Evolutionary conservation across 441 rosid species (phyloP).

Genomic region (Erodium trifolium): DNA sequence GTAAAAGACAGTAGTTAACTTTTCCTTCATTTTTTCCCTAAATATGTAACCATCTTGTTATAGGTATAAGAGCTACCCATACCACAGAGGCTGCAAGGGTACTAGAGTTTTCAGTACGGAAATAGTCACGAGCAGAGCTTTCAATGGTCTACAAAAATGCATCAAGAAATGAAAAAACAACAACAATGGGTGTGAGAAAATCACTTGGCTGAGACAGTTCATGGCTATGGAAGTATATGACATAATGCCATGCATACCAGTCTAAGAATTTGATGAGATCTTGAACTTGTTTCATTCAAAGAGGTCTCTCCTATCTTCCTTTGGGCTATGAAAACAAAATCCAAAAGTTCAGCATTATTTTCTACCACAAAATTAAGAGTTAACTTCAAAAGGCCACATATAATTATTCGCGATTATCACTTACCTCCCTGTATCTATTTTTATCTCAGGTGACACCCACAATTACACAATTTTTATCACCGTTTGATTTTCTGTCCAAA

Average conservation of each 20-base stretch:
- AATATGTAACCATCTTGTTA: not conserved
- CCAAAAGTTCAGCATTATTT: constrained; percentile 16
- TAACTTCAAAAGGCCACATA: too few species aligned
- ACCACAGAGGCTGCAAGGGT: constrained; percentile 81
- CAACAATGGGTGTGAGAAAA: not conserved
- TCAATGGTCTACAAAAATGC: constrained; percentile 55
- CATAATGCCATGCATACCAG: constrained; percentile 48
- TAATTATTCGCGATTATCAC: too few species aligned
- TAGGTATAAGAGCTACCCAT: constrained; percentile 6
- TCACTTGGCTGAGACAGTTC: not conserved
- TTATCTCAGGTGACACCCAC: too few species aligned
- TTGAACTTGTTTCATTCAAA: constrained; percentile 84
- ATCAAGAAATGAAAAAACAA: not conserved
- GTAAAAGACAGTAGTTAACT: constrained; percentile 22
- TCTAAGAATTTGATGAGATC: constrained; percentile 94
- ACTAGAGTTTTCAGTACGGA: constrained; percentile 59
- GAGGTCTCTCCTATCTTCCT: constrained; percentile 89
- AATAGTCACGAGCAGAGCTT: constrained; percentile 62
- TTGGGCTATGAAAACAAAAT: constrained; percentile 56
- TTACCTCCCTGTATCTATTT: too few species aligned
- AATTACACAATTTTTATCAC: too few species aligned
- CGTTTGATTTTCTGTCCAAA: too few species aligned
- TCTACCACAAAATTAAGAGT: constrained; percentile 12
- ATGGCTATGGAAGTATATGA: constrained; percentile 9
- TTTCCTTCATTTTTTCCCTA: not conserved